These are phyloP conservation scores for Gastrolobium villosum DNA, from an alignment of 306 rosid genomes.

Conservation along the genomic window DNA sequence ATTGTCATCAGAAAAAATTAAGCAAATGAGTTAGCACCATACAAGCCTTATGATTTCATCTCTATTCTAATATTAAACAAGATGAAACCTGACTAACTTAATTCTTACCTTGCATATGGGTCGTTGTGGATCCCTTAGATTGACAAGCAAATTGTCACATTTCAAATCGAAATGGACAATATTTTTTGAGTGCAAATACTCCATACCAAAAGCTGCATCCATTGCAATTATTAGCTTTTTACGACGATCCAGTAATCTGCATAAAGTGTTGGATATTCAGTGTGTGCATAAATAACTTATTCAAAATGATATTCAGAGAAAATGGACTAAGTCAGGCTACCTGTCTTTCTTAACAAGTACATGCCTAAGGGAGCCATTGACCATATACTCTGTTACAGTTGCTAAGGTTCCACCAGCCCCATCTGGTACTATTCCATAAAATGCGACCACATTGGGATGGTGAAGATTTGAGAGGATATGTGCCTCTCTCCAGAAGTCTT, in stretches of 20 bases:
- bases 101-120: slow-evolving; percentile 91
- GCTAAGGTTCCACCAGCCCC: slow-evolving; percentile 88
- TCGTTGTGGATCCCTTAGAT: slow-evolving; percentile 87
- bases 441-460: slow-evolving; percentile 95
- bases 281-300: slow-evolving; percentile 11
- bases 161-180: slow-evolving; percentile 97
- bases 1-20: slow-evolving; percentile 5
- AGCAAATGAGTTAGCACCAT: not conserved
- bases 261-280: slow-evolving; percentile 45
- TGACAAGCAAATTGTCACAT: slow-evolving; percentile 93
- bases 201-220: slow-evolving; percentile 99
- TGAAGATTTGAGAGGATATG: slow-evolving; percentile 92
- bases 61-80: not conserved
- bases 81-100: slow-evolving; percentile 31
- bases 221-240: slow-evolving; percentile 86
- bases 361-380: slow-evolving; percentile 91
- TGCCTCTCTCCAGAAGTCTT: slow-evolving; percentile 99
- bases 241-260: slow-evolving; percentile 88
- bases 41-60: slow-evolving; percentile 23
- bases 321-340: slow-evolving; percentile 50
- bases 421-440: slow-evolving; percentile 94
- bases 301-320: slow-evolving; percentile 32
- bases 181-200: slow-evolving; percentile 90
- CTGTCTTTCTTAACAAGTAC: slow-evolving; percentile 80
- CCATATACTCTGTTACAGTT: slow-evolving; percentile 93